Conservation (phyloP, 2,329 filamentous ascomycete genomes). For the Harringtonia aguacate region DNA sequence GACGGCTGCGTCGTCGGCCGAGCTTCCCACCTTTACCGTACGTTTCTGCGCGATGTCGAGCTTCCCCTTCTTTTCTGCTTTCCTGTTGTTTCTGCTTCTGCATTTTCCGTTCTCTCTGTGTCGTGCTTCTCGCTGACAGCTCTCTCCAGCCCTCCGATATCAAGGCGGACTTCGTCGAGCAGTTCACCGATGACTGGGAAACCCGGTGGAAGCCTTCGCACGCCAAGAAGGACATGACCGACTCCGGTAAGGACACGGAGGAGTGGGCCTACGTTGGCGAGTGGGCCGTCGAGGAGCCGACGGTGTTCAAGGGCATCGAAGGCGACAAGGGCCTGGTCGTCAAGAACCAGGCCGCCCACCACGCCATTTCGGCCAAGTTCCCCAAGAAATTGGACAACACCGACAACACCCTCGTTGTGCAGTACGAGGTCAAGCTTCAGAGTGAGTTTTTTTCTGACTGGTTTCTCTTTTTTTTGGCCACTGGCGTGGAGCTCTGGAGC, state of each 20-base stretch:
- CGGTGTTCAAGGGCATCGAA: slow-evolving; percentile 80
- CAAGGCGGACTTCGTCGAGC: slow-evolving; percentile 93
- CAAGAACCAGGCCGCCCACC: slow-evolving; percentile 96
- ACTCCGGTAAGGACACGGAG: slow-evolving; percentile 67
- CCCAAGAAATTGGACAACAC: slow-evolving; percentile 94
- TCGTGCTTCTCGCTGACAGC: no score
- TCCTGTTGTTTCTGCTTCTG: no score
- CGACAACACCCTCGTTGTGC: slow-evolving; percentile 91
- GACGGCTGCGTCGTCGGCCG: slow-evolving; percentile 11
- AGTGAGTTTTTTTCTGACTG: no score
- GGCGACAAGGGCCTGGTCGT: slow-evolving; percentile 95
- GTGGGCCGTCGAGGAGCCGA: slow-evolving; percentile 93
- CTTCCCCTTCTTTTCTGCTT: no score
- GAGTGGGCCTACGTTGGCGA: slow-evolving; percentile 97
- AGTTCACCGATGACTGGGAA: slow-evolving; percentile 97
- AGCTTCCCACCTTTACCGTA: slow-evolving; percentile 81
- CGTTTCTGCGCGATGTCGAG: no score
- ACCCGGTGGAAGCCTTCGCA: slow-evolving; percentile 86
- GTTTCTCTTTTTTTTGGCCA: no score
- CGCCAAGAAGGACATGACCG: slow-evolving; percentile 81
- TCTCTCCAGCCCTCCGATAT: slow-evolving; percentile 62
- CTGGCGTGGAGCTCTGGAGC: no score
- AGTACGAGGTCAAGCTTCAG: slow-evolving; percentile 99
- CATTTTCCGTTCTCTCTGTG: no score
- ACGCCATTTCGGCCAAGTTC: slow-evolving; percentile 99